A percentile compares a stretch with the other conserved stretches of the same genome.
Evolutionary conservation across 208 protist genomes (phyloP).

Genomic region (Leishmania martiniquensis): DNA sequence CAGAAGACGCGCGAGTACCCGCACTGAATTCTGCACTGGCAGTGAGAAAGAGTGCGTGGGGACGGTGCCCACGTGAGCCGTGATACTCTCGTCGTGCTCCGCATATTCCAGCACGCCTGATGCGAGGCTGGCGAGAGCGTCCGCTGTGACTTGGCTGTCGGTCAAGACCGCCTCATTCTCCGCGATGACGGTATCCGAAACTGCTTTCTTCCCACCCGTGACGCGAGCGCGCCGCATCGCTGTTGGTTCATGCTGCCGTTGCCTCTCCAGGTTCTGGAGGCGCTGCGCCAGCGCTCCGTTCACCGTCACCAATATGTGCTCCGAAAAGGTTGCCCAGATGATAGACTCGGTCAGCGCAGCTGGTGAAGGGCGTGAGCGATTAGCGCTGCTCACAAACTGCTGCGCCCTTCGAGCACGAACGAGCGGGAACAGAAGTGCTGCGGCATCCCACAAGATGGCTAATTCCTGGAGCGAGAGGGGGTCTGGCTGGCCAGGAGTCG

Average conservation of each 20-base stretch:
- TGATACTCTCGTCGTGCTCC: slow-evolving; percentile 22
- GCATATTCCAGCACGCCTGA: slow-evolving; percentile 25
- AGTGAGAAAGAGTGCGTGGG: slow-evolving; percentile 12
- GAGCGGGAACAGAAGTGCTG: slow-evolving; percentile 48
- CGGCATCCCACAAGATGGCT: slow-evolving; percentile 44
- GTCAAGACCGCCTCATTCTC: neutral
- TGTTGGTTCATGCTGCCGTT: slow-evolving; percentile 17
- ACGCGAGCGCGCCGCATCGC: slow-evolving; percentile 23
- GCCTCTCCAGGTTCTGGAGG: slow-evolving; percentile 18
- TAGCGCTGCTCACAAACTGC: neutral
- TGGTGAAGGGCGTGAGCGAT: neutral
- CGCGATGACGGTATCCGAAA: neutral
- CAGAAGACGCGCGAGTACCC: slow-evolving; percentile 37
- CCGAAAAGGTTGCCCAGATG: slow-evolving; percentile 28
- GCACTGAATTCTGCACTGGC: slow-evolving; percentile 32
- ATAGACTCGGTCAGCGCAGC: slow-evolving; percentile 20
- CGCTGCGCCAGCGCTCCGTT: slow-evolving; percentile 28
- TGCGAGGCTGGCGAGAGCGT: slow-evolving; percentile 15
- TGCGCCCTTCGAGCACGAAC: slow-evolving; percentile 29
- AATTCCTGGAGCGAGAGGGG: slow-evolving; percentile 34
- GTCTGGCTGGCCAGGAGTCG: neutral
- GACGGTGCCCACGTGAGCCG: slow-evolving; percentile 26
- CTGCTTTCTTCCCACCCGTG: neutral
- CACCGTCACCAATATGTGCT: slow-evolving; percentile 21
- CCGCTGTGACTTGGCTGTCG: neutral